Conservation (phyloP, 176 grass and related monocot species). For the Triticum dicoccoides region DNA sequence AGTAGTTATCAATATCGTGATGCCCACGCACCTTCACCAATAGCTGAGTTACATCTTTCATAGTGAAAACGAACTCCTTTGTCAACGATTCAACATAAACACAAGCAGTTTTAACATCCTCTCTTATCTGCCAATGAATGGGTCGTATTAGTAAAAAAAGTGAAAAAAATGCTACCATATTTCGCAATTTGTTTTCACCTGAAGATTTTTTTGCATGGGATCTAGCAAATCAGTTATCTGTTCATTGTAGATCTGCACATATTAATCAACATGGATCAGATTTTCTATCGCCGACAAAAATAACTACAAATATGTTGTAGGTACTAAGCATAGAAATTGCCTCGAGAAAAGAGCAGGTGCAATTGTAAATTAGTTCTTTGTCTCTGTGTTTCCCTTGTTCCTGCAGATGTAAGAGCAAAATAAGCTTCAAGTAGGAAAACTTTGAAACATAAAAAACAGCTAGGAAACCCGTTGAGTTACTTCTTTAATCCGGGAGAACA, state of each 20-base stretch:
- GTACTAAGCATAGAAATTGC: constrained; percentile 43
- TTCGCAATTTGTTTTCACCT: constrained; percentile 48
- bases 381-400: constrained; percentile 83
- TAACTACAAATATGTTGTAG: background rate
- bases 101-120: constrained; percentile 79
- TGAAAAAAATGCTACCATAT: background rate
- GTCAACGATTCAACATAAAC: constrained; percentile 97
- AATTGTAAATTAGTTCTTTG: constrained; percentile 78
- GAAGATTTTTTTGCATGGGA: constrained; percentile 70
- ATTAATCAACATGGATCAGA: constrained; percentile 23
- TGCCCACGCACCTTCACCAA: constrained; percentile 62
- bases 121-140: constrained; percentile 75
- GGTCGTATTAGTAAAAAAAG: constrained; percentile 33
- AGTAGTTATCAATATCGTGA: constrained; percentile 19
- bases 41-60: constrained; percentile 90
- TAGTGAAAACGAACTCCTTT: constrained; percentile 63
- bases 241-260: constrained; percentile 94
- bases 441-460: background rate
- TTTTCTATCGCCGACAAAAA: constrained; percentile 20
- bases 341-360: constrained; percentile 95
- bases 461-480: constrained; percentile 39
- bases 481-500: constrained; percentile 92
- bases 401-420: constrained; percentile 44
- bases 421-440: constrained; percentile 5
- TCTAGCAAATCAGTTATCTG: constrained; percentile 99